phyloP scores from a whole-genome alignment of 352 stramenopile species.

The Pythium chondricola region DNA sequence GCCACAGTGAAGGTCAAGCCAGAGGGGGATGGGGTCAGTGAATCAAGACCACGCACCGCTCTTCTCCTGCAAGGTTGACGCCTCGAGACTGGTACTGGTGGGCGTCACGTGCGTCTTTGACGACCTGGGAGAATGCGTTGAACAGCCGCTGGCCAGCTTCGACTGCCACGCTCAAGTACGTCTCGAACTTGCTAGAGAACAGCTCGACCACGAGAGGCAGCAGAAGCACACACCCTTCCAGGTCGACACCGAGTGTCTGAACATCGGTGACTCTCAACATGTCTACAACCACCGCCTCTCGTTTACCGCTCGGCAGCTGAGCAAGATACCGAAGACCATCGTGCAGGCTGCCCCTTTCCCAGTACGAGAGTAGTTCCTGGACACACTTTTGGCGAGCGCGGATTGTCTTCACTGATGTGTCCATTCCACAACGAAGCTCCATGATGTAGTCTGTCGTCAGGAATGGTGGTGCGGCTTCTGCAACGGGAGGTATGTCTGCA shows the following conservation, averaged over 20 bases:
- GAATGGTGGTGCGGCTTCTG: conserved; percentile 3
- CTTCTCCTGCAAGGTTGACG: conserved; percentile 69
- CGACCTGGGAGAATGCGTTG: conserved; percentile 62
- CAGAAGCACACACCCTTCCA: conserved; percentile 69
- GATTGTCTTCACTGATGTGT: conserved; percentile 75
- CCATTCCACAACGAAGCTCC: conserved; percentile 81
- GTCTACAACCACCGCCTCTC: conserved; percentile 68
- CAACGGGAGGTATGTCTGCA: background rate
- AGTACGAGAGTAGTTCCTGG: conserved; percentile 59
- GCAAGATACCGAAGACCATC: conserved; percentile 62
- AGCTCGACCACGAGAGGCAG: conserved; percentile 72
- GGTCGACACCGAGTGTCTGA: conserved; percentile 50
- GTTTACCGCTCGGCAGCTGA: conserved; percentile 59
- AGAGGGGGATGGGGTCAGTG: too few relatives aligned
- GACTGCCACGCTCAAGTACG: conserved; percentile 56
- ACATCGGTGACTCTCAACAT: conserved; percentile 62
- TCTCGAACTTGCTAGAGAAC: conserved; percentile 57
- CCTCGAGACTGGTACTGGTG: conserved; percentile 41
- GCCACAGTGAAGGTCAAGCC: too few relatives aligned
- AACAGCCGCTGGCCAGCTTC: conserved; percentile 60
- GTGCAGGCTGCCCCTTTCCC: conserved; percentile 64
- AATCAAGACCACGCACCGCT: conserved; percentile 32
- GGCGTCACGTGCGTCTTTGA: conserved; percentile 54
- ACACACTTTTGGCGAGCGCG: conserved; percentile 58
- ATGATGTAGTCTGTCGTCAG: conserved; percentile 69